Evolutionary conservation across 371 early-diverging fungal species (phyloP), one percentile per base, ranked within the genome.

Genomic region (Mucor irregularis): DNA sequence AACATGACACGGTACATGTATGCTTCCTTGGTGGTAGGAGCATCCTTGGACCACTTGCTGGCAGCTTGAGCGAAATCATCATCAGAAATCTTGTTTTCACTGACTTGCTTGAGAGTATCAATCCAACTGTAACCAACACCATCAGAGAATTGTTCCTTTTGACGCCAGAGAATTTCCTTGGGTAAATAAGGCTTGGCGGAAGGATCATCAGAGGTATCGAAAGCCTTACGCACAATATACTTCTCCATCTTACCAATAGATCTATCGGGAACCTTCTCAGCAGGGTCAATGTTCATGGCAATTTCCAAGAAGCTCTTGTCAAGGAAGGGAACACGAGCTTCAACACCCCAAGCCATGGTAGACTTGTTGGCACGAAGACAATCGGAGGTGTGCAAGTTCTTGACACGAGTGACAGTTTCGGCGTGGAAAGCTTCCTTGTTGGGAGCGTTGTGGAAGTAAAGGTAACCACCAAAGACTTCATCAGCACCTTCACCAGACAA

Each of bases 261-360:
- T 43, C 78, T 80, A 40, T 73, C 78, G 62, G 84, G 86, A 49
- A 88, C 66, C 78, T 95, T 95, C 62, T 86, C 85, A 56, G 85
- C 65, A 11, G 95, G 91, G 42, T 87, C 86, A 39, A 92, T 76
- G 54, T 74, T 81, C 95, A 96, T 94, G 26, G 92, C 87, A 4
- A 90, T 84, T 62, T 95, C 92, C 63, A 97, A 65, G 71, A 96
- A 94, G 25, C 74, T 82, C 73, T 81, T 84, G 80, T 96, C 96
- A 34, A 96, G 74, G 88, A 97, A 97, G 33, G 98, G 98, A 24
- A 97, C 98, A 62, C 98, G 92, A 11, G 95, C 95, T 66, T 97
- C 98, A 24, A 97, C 87, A 54, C 98, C 98, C 96, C 96, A 96
- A 2, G 98, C 98, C 96, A 97, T 96, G 31, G 98, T 97, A 3